Conservation (phyloP, 257 asterid genomes). For the Eucommia ulmoides region DNA sequence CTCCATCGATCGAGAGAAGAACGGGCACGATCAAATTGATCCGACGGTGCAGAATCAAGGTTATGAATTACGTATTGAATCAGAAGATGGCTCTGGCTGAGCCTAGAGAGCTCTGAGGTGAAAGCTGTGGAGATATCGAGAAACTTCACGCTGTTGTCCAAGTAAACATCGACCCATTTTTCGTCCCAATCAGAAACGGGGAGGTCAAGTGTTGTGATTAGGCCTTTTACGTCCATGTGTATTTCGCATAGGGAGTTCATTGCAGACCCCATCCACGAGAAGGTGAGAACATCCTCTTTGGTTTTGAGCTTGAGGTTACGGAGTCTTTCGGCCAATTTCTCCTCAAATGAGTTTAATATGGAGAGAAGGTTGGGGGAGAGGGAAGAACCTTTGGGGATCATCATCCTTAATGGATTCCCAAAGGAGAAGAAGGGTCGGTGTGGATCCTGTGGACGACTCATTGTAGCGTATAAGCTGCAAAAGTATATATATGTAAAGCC, state of each 20-base stretch:
- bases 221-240: slow-evolving; percentile 51
- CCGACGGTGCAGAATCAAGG: slow-evolving; percentile 26
- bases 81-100: slow-evolving; percentile 63
- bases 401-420: slow-evolving; percentile 75
- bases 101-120: slow-evolving; percentile 69
- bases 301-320: slow-evolving; percentile 43
- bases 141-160: slow-evolving; percentile 62
- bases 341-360: slow-evolving; percentile 54
- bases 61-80: slow-evolving; percentile 45
- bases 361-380: slow-evolving; percentile 52
- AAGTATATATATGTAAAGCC: no score
- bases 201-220: slow-evolving; percentile 59
- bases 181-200: slow-evolving; percentile 78
- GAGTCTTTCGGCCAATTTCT: slow-evolving; percentile 46
- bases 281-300: slow-evolving; percentile 41
- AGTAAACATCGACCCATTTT: slow-evolving; percentile 71
- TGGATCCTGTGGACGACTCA: slow-evolving; percentile 69
- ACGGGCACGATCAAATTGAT: slow-evolving; percentile 43
- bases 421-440: slow-evolving; percentile 48
- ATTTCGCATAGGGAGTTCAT: slow-evolving; percentile 51
- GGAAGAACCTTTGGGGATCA: slow-evolving; percentile 44
- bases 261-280: slow-evolving; percentile 72
- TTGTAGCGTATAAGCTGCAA: slow-evolving; percentile 31
- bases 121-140: slow-evolving; percentile 71
- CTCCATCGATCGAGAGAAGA: slow-evolving; percentile 69